These are phyloP conservation scores for Grosmannia serpens DNA, from an alignment of 2,329 filamentous ascomycete species.

Conservation along the genomic window DNA sequence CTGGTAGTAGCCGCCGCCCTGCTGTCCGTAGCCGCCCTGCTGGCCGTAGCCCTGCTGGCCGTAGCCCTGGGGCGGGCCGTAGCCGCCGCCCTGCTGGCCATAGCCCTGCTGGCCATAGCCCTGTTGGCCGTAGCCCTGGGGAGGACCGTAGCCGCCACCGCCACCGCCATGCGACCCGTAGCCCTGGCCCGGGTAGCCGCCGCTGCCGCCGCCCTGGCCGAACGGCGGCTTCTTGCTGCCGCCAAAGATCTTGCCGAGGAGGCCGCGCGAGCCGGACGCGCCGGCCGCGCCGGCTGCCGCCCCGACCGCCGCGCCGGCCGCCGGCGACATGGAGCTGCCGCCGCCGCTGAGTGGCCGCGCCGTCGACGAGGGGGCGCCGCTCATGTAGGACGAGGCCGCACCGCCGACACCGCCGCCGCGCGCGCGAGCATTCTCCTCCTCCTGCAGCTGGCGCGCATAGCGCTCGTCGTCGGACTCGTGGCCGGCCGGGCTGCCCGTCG, in stretches of 20 bases:
- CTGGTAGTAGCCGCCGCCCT: slow-evolving; percentile 20
- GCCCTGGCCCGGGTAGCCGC: too few species aligned
- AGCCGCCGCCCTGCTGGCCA: slow-evolving; percentile 19
- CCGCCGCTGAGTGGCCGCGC: neutral
- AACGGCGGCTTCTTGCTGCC: slow-evolving; percentile 26
- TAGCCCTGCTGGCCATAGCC: slow-evolving; percentile 7
- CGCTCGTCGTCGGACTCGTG: slow-evolving; percentile 53
- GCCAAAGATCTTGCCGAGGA: slow-evolving; percentile 41
- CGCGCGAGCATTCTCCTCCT: slow-evolving; percentile 64
- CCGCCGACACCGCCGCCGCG: slow-evolving; percentile 18
- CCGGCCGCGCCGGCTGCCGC: neutral
- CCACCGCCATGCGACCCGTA: neutral
- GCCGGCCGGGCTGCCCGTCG: neutral
- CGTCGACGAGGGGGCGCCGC: slow-evolving; percentile 17
- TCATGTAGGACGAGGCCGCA: slow-evolving; percentile 18
- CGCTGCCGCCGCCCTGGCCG: neutral
- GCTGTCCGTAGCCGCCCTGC: slow-evolving; percentile 1
- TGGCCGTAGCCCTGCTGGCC: slow-evolving; percentile 11
- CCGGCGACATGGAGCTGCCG: neutral
- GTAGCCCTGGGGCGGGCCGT: slow-evolving; percentile 12
- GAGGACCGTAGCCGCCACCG: neutral
- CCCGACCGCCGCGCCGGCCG: neutral
- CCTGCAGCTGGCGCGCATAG: slow-evolving; percentile 66
- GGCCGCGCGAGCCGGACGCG: slow-evolving; percentile 28
- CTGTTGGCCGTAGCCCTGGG: too few species aligned